Base-by-base conservation (phyloP, 352 stramenopile species). In the Phytophthora palmivora region DNA sequence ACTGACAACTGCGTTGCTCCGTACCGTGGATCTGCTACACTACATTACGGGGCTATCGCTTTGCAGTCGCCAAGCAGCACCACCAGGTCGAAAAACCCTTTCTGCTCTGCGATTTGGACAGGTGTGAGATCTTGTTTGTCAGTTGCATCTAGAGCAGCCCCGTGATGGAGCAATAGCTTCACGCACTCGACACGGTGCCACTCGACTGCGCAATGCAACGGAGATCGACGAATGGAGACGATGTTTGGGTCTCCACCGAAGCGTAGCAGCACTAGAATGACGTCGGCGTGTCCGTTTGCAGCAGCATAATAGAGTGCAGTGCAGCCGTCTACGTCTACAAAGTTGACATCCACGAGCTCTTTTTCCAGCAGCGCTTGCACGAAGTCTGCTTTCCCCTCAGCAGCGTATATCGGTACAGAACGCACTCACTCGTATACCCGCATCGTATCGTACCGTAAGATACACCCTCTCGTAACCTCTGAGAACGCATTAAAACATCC, bases 231-330 rank as follows among this genome's bases (percentile, higher is more conserved):
- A 30, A 89, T 73, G 16, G 84, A 93, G 26, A 60, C 63, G 2
- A 85, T 24, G 41, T 90, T 91, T 18, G 79, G 62, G 32, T 93
- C 79, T 12, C 67, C 82, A 26, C 74, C 71, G 7, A 68, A 54
- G 16, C 37, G 24, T 21, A 94, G 61, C 55, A 94, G 70, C 48
- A 76, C 70, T 12, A 68, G 41, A 36, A 94, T 41, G 16, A 91
- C 82, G 4, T 79, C 58, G 0, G 38, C 46, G 55, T 91, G 81
- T 12, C 82, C 85, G 44, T 91, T 92, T 9, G 81, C 82, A 0
- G 82, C 75, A 11, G 83, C 85, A 59, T 92, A 94, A 41, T 94
- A 92, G 26, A 92, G 54, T 9, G 82, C 83, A 12, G 85, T 84
- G 57, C 81, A 94, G 7, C 64, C 51, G 37, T 94, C 85, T 3